A percentile compares a stretch with the other conserved stretches of the same genome.
phyloP scores from a whole-genome alignment of 768 basidiomycete genomes.

The Leccinum sublutescens region DNA sequence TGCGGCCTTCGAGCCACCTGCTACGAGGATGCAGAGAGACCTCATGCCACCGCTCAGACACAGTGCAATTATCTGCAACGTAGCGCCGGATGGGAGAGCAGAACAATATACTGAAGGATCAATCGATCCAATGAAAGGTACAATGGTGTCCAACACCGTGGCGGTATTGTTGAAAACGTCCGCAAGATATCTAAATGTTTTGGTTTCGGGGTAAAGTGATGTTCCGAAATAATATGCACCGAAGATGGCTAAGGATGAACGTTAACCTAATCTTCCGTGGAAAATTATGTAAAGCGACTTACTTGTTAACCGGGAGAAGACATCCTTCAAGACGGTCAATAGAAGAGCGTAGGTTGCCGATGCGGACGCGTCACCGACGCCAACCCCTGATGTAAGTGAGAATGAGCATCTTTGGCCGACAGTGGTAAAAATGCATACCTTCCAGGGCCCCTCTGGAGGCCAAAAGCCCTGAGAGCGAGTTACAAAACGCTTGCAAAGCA shows the following conservation, averaged over 20 bases:
- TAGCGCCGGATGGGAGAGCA: constrained; percentile 22
- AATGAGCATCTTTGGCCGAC: not conserved
- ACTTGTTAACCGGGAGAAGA: constrained; percentile 64
- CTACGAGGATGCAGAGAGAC: constrained; percentile 60
- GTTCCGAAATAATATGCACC: constrained; percentile 63
- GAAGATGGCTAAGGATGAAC: constrained; percentile 49
- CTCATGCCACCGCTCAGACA: constrained; percentile 60
- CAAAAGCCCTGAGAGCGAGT: constrained; percentile 58
- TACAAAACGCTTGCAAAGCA: constrained; percentile 68
- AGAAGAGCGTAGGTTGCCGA: constrained; percentile 66
- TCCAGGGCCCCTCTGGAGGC: constrained; percentile 68
- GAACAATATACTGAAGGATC: constrained; percentile 35
- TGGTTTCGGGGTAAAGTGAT: constrained; percentile 66
- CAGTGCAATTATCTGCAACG: constrained; percentile 46
- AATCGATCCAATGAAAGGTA: constrained; percentile 47
- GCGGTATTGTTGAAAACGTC: constrained; percentile 65
- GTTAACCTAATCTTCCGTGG: not conserved
- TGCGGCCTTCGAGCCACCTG: constrained; percentile 69
- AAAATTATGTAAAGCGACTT: constrained; percentile 18
- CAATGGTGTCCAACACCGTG: constrained; percentile 57
- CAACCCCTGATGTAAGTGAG: constrained; percentile 46
- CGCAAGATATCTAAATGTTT: constrained; percentile 64
- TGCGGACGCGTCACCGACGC: constrained; percentile 66
- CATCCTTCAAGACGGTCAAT: constrained; percentile 64
- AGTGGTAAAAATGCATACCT: constrained; percentile 43